Base-by-base conservation (phyloP, 768 basidiomycete species). In the Collybia sordida region DNA sequence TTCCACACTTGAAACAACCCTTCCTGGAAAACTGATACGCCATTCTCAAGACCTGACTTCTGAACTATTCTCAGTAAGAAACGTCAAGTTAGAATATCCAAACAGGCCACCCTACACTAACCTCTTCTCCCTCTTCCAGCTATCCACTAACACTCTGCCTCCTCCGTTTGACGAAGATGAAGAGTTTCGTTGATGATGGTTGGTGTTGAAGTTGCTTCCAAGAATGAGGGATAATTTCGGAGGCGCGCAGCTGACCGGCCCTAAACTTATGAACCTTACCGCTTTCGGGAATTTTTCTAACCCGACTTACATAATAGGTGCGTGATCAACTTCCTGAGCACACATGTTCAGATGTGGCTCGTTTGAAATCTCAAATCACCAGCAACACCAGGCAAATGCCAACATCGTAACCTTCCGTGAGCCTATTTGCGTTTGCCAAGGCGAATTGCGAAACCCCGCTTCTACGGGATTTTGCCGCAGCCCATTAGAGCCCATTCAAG, bases 1-100 rank as follows among this genome's bases (percentile, higher is more conserved):
- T 93, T 66, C 93, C 93, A 66, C 93, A 95, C 78, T 93, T 95
- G 75, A 88, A 93, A 66, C 90, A 93, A 57, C 89, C 89, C 75
- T 90, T 93, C 78, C 84, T 86, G 52, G 86, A 82, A 77, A 85
- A 85, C 68, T 87, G 86, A 73, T 79, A 88, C 71, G 88, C 85
- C 88, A 90, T 90, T 66, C 69, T 78, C 65, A 58, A 67, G 68
- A 69, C 68, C 45, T 47, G 69, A 71, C 71, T 75, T 70, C 67
- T 64, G 55, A 51, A 56, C 57, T 55, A 45, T 40, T 49, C 60
- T 54, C 56, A 53, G 37, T 40, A 40, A 28, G 41, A 49, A 31
- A 31, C 14, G 31, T 31, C 14, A 31, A 14, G 11, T 6, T 11
- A 11, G 9, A 4, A 31, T 31, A 31, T 4, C 31, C 31, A 31